These are phyloP conservation scores for Malus sylvestris DNA, from an alignment of 306 rosid genomes.

Conservation along the genomic window DNA sequence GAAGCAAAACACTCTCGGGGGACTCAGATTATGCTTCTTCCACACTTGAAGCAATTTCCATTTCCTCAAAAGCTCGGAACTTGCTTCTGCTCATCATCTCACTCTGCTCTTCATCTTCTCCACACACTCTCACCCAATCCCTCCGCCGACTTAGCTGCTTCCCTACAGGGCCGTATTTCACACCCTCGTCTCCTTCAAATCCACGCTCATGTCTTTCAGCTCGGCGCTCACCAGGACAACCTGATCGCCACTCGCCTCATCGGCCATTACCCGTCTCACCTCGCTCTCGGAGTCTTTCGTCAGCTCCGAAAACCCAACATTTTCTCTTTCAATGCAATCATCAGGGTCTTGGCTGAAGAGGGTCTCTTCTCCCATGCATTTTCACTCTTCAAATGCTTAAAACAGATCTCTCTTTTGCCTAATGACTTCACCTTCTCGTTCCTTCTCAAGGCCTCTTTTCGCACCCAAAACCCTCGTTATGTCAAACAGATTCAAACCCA, in stretches of 20 bases:
- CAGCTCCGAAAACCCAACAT: slow-evolving; percentile 43
- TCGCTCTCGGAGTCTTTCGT: slow-evolving; percentile 31
- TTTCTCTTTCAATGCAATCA: slow-evolving; percentile 51
- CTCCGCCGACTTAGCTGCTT: slow-evolving; percentile 17
- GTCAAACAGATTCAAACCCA: slow-evolving; percentile 43
- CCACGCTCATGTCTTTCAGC: slow-evolving; percentile 37
- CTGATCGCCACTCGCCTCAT: slow-evolving; percentile 59
- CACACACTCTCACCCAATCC: slow-evolving; percentile 9
- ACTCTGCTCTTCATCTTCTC: slow-evolving; percentile 6
- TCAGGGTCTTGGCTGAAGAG: slow-evolving; percentile 43
- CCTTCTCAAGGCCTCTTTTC: slow-evolving; percentile 43
- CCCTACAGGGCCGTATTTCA: slow-evolving; percentile 34
- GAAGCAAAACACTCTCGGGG: neutral
- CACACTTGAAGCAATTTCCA: neutral
- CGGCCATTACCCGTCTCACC: slow-evolving; percentile 41
- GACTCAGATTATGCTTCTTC: neutral
- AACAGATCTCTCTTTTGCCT: slow-evolving; percentile 29
- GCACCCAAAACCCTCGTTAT: slow-evolving; percentile 12
- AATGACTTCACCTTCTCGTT: slow-evolving; percentile 55
- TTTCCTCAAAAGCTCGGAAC: slow-evolving; percentile 14
- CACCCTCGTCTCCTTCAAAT: slow-evolving; percentile 40
- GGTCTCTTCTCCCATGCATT: slow-evolving; percentile 26
- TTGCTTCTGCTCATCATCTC: neutral
- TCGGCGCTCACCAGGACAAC: slow-evolving; percentile 50
- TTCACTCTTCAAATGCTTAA: slow-evolving; percentile 32